phyloP scores from a whole-genome alignment of 2,329 filamentous ascomycete genomes.

The Sporothrix phasma region DNA sequence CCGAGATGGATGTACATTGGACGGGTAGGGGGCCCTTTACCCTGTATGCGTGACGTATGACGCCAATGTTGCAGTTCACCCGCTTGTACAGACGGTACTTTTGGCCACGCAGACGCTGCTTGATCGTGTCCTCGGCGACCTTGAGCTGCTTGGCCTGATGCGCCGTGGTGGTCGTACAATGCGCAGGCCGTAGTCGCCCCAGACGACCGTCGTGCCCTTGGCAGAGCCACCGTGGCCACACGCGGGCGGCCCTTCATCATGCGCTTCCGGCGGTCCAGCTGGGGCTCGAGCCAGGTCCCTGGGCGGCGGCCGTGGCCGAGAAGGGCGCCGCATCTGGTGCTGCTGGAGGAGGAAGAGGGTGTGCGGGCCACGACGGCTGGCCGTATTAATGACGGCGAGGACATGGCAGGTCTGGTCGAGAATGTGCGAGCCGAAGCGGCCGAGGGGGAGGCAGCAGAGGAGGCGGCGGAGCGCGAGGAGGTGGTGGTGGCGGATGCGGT shows the following conservation, averaged over 20 bases:
- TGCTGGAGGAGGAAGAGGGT: constrained; percentile 16
- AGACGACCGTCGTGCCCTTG: constrained; percentile 89
- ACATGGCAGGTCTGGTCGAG: background rate
- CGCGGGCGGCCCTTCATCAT: constrained; percentile 87
- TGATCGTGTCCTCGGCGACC: constrained; percentile 89
- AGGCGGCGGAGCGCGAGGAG: background rate
- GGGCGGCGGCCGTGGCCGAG: constrained; percentile 52
- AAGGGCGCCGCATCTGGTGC: constrained; percentile 45
- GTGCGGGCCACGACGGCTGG: background rate
- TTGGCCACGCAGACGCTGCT: constrained; percentile 75
- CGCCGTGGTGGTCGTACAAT: constrained; percentile 90
- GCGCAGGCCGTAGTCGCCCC: constrained; percentile 90
- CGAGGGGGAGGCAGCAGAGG: background rate
- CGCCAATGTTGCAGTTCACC: constrained; percentile 84
- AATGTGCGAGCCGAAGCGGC: constrained; percentile 10
- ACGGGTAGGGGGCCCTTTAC: too few relatives aligned
- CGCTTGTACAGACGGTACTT: constrained; percentile 89
- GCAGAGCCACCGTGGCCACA: constrained; percentile 79
- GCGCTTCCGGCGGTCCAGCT: constrained; percentile 63
- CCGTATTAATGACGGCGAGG: background rate
- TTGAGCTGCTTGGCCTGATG: constrained; percentile 81
- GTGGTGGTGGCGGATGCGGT: constrained; percentile 15
- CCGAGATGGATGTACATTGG: too few relatives aligned
- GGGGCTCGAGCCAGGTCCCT: constrained; percentile 77
- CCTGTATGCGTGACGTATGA: constrained; percentile 93